Evolutionary conservation across 345 rosid genomes (phyloP).

Genomic region (Moringa oleifera): DNA sequence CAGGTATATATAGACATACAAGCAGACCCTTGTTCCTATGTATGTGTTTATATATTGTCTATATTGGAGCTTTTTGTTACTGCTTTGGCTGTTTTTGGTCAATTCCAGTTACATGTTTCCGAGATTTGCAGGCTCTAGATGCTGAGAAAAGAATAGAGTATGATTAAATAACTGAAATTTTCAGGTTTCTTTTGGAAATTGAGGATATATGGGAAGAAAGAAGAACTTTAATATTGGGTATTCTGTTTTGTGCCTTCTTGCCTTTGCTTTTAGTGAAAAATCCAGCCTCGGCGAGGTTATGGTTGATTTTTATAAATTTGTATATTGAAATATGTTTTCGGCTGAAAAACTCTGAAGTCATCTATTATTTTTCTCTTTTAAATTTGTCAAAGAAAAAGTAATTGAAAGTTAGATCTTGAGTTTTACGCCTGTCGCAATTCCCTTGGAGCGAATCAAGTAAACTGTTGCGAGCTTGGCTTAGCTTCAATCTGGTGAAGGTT

Average conservation of each 20-base stretch:
- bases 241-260: background rate
- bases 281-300: constrained; percentile 7
- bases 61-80: background rate
- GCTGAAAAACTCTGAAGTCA: constrained; percentile 9
- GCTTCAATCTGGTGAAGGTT: background rate
- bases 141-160: background rate
- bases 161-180: too few relatives aligned
- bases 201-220: background rate
- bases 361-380: too few relatives aligned
- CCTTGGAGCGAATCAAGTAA: background rate
- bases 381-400: constrained; percentile 4
- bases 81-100: background rate
- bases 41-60: too few relatives aligned
- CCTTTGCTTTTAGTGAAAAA: background rate
- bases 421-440: background rate
- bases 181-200: background rate
- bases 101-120: constrained; percentile 10
- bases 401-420: constrained; percentile 21
- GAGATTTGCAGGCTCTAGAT: constrained; percentile 11
- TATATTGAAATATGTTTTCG: too few relatives aligned
- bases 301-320: background rate
- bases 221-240: background rate
- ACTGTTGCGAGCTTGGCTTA: background rate
- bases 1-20: constrained; percentile 32
- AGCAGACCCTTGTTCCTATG: background rate